Percentiles rank a stretch among this genome's conserved stretches.
Conservation (phyloP, 2,329 filamentous ascomycete genomes). For the Sporothrix curviconia region DNA sequence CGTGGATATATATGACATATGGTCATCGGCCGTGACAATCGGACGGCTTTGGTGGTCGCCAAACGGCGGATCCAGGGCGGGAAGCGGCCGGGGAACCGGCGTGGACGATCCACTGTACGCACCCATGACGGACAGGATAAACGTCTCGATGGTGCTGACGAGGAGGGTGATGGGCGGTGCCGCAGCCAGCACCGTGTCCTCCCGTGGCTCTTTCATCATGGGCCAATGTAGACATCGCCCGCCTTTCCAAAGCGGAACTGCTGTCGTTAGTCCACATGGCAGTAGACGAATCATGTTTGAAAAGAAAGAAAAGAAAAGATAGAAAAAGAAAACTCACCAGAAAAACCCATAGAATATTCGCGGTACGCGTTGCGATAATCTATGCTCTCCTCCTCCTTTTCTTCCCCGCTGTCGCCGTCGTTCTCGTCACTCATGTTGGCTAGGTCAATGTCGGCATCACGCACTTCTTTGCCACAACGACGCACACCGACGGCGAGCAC, state of each 20-base stretch:
- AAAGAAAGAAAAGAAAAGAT: no score
- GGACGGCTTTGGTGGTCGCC: neutral
- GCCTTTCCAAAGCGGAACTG: neutral
- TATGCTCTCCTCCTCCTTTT: neutral
- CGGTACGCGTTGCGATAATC: neutral
- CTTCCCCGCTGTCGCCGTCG: neutral
- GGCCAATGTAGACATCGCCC: conserved; percentile 1
- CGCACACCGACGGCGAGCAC: neutral
- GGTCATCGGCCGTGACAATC: neutral
- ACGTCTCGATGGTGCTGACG: neutral
- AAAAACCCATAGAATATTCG: neutral
- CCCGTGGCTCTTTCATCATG: neutral
- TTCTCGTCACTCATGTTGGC: neutral
- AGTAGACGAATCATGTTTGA: no score
- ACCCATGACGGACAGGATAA: neutral
- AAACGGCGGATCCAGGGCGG: neutral
- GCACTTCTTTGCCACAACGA: no score
- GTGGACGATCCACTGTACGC: neutral
- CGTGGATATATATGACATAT: neutral
- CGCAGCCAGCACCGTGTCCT: neutral
- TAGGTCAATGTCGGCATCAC: no score
- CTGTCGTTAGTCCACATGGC: no score
- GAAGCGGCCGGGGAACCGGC: neutral
- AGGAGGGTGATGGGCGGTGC: neutral
- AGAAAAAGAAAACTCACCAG: no score